Evolutionary conservation across 2,329 filamentous ascomycete species (phyloP).

Genomic region (Aaosphaeria pasadenensis): DNA sequence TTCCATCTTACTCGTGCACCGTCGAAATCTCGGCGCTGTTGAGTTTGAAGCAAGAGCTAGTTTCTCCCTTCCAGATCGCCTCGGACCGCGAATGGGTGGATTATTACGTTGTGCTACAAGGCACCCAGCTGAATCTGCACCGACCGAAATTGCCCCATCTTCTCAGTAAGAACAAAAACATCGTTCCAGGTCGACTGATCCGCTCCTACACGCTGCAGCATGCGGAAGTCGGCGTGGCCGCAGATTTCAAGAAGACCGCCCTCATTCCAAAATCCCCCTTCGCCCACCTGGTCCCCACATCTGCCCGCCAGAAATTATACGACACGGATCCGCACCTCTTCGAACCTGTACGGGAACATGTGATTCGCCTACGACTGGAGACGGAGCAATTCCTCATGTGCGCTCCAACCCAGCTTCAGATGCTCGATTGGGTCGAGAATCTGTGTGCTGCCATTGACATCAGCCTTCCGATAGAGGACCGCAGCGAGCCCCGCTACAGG

Average conservation of each 20-base stretch:
- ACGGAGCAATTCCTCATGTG: constrained; percentile 72
- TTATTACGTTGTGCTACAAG: constrained; percentile 62
- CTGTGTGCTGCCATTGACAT: constrained; percentile 71
- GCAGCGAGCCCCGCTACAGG: constrained; percentile 47
- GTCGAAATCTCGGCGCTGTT: constrained; percentile 30
- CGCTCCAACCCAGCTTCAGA: constrained; percentile 61
- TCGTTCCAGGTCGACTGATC: constrained; percentile 57
- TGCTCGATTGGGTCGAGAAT: constrained; percentile 66
- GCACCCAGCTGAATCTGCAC: constrained; percentile 66
- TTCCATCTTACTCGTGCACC: constrained; percentile 37
- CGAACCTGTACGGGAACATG: constrained; percentile 51
- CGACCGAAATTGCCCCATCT: constrained; percentile 55
- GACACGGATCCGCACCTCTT: constrained; percentile 48
- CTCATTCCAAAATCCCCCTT: constrained; percentile 44
- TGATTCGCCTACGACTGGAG: constrained; percentile 70
- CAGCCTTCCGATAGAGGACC: constrained; percentile 67
- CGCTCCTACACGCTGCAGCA: constrained; percentile 71
- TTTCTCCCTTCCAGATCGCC: constrained; percentile 61
- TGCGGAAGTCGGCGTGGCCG: constrained; percentile 71
- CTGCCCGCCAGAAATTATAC: constrained; percentile 39
- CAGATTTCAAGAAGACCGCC: constrained; percentile 63
- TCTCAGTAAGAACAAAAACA: constrained; percentile 47
- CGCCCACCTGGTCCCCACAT: constrained; percentile 43
- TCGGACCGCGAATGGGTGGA: constrained; percentile 63
- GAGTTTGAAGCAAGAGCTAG: constrained; percentile 64